These are phyloP conservation scores for Diaporthe ampelina DNA, from an alignment of 2,329 filamentous ascomycete species.

Conservation along the genomic window DNA sequence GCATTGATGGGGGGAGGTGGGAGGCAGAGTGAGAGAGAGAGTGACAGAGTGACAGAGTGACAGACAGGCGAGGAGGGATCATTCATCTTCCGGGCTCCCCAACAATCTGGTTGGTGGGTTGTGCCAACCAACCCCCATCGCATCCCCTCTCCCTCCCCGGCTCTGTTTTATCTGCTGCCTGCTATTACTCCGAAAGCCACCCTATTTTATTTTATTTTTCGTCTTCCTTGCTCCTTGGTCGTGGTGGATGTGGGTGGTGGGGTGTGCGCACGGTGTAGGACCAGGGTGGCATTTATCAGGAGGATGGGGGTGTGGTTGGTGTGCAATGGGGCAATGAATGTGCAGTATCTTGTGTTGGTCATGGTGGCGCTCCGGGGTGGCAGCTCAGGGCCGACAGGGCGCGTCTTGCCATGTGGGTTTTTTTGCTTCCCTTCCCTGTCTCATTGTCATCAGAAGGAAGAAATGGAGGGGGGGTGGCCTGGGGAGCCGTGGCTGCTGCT, in stretches of 20 bases:
- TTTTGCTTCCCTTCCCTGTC: not conserved
- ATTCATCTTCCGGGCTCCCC: slow-evolving; percentile 6
- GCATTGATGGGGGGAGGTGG: not conserved
- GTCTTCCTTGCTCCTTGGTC: not conserved
- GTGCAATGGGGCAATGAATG: too few relatives aligned
- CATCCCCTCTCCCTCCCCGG: not conserved
- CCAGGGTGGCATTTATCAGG: not conserved
- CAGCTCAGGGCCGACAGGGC: slow-evolving; percentile 24
- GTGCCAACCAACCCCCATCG: not conserved
- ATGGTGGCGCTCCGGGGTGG: not conserved
- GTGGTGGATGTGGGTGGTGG: too few relatives aligned
- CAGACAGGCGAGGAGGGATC: not conserved
- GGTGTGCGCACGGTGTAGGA: slow-evolving; percentile 5
- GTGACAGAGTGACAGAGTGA: not conserved
- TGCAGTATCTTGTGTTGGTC: not conserved
- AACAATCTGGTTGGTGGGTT: slow-evolving; percentile 24
- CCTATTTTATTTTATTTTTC: not conserved
- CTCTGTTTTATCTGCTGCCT: slow-evolving; percentile 3
- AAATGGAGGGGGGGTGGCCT: not conserved
- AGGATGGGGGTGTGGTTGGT: not conserved
- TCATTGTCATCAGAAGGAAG: not conserved
- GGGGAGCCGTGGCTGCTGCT: too few relatives aligned
- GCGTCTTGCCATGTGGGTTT: slow-evolving; percentile 28
- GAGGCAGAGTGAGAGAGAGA: not conserved
- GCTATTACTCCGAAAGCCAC: slow-evolving; percentile 7